Evolutionary conservation across 2,329 filamentous ascomycete species (phyloP).

Genomic region (Penicillium sp.): DNA sequence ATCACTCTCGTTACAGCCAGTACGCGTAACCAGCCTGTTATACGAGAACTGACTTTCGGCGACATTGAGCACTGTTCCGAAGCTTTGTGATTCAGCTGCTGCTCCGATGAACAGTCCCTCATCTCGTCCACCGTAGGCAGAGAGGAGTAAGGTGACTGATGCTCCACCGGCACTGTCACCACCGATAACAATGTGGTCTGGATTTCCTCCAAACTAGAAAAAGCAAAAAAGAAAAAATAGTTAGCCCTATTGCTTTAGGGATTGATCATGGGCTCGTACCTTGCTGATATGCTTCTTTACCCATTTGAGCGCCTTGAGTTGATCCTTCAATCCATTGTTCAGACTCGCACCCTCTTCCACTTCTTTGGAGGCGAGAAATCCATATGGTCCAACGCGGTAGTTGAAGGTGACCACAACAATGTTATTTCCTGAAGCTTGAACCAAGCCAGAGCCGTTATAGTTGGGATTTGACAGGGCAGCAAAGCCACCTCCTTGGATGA

Average conservation of each 20-base stretch:
- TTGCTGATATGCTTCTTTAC: conserved; percentile 63
- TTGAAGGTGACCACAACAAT: conserved; percentile 74
- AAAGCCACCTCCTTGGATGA: conserved; percentile 64
- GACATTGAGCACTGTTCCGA: conserved; percentile 51
- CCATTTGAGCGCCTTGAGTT: conserved; percentile 70
- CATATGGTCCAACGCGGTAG: conserved; percentile 73
- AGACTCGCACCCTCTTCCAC: conserved; percentile 52
- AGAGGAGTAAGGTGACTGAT: conserved; percentile 66
- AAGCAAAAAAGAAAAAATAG: conserved; percentile 4
- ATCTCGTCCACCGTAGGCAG: conserved; percentile 51
- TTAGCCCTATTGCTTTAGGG: neutral
- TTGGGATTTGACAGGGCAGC: conserved; percentile 60
- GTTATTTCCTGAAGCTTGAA: conserved; percentile 57
- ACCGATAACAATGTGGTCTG: conserved; percentile 66
- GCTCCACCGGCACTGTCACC: conserved; percentile 68
- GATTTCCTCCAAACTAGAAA: conserved; percentile 67
- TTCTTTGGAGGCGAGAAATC: conserved; percentile 66
- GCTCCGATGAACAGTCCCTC: conserved; percentile 55
- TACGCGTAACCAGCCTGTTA: conserved; percentile 52
- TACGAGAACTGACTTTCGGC: conserved; percentile 54
- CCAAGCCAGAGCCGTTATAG: conserved; percentile 63
- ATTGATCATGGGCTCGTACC: conserved; percentile 28
- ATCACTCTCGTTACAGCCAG: conserved; percentile 43
- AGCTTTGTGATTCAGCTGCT: conserved; percentile 56
- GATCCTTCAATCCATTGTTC: conserved; percentile 72